phyloP scores from a whole-genome alignment of 208 protist genomes.

The Wallacemonas sp. region DNA sequence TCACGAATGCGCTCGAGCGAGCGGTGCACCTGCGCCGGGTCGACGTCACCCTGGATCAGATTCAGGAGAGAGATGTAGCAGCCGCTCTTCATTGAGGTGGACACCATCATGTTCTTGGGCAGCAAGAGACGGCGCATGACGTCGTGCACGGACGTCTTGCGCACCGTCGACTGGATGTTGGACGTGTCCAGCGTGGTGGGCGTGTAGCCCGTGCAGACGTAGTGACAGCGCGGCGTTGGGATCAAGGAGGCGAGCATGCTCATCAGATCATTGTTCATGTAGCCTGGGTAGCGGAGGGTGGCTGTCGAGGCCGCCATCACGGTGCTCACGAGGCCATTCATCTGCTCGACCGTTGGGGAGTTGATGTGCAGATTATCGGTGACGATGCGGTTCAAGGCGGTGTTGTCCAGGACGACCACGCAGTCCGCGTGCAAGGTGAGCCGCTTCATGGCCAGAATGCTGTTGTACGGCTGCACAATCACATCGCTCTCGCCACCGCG shows the following conservation, averaged over 20 bases:
- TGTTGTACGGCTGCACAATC: slow-evolving; percentile 99
- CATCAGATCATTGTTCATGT: slow-evolving; percentile 98
- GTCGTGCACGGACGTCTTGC: slow-evolving; percentile 99
- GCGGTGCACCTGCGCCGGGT: slow-evolving; percentile 98
- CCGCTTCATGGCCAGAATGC: slow-evolving; percentile 98
- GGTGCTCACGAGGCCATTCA: slow-evolving; percentile 98
- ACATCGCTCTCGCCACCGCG: slow-evolving; percentile 91
- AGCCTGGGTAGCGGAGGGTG: slow-evolving; percentile 98
- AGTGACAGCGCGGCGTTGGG: slow-evolving; percentile 99
- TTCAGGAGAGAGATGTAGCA: slow-evolving; percentile 99
- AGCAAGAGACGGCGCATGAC: slow-evolving; percentile 99
- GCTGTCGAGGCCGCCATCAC: slow-evolving; percentile 99
- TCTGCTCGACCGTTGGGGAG: slow-evolving; percentile 96
- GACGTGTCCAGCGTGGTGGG: slow-evolving; percentile 94
- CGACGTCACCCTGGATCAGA: slow-evolving; percentile 99
- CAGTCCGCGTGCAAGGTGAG: slow-evolving; percentile 97
- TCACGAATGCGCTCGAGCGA: slow-evolving; percentile 98
- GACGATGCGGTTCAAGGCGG: slow-evolving; percentile 98
- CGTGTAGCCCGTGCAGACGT: slow-evolving; percentile 99
- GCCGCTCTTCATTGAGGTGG: slow-evolving; percentile 90
- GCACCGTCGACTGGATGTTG: slow-evolving; percentile 89
- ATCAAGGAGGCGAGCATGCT: slow-evolving; percentile 98
- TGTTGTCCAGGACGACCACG: slow-evolving; percentile 99
- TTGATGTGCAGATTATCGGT: slow-evolving; percentile 95
- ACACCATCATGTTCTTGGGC: slow-evolving; percentile 99